Conservation (phyloP, 2,329 filamentous ascomycete genomes). For the Rachicladosporium sp. region DNA sequence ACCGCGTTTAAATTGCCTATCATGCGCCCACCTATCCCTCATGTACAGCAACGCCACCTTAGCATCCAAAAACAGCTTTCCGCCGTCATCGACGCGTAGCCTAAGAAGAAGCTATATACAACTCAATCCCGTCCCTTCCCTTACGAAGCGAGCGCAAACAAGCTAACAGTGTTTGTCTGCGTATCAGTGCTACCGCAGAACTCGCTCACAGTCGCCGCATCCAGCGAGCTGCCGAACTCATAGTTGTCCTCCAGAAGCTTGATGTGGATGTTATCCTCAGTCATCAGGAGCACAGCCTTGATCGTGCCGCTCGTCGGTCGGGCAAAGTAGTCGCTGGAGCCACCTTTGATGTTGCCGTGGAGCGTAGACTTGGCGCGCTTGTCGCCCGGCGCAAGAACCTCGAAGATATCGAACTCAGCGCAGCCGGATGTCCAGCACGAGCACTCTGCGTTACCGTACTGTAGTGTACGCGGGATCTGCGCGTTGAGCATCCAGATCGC, state of each 20-base stretch:
- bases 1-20: no score
- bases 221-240: conserved; percentile 26
- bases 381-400: conserved; percentile 55
- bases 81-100: no score
- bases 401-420: conserved; percentile 65
- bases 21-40: no score
- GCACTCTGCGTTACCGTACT: conserved; percentile 53
- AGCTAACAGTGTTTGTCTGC: no score
- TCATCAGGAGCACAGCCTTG: conserved; percentile 54
- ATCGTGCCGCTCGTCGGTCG: conserved; percentile 49
- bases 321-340: conserved; percentile 59
- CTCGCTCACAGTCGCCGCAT: conserved; percentile 21
- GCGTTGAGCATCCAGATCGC: conserved; percentile 67
- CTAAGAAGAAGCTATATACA: no score
- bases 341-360: conserved; percentile 50
- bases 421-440: conserved; percentile 61
- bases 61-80: no score
- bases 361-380: conserved; percentile 58
- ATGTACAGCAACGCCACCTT: no score
- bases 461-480: conserved; percentile 55
- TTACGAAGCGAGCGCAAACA: no score
- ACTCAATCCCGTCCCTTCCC: no score
- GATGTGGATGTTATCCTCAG: conserved; percentile 43
- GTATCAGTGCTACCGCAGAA: conserved; percentile 20
- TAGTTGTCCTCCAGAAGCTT: conserved; percentile 33